A percentile compares a stretch with the other conserved stretches of the same genome.
Evolutionary conservation across 441 rosid genomes (phyloP).

Genomic region (Corymbia citriodora): DNA sequence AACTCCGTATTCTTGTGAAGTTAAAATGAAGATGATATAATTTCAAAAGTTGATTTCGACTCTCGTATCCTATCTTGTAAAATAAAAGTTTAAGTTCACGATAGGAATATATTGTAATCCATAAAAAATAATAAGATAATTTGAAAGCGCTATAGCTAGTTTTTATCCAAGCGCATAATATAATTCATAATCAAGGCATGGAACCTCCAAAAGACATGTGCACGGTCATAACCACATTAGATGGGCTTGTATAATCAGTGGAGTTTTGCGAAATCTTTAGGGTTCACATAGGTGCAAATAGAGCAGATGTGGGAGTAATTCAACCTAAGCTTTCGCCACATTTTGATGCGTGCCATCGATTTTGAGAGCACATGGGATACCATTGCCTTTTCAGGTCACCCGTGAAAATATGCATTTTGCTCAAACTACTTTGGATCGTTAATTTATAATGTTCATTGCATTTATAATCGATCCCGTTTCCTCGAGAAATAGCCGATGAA

Average conservation of each 20-base stretch:
- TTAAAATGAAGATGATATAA: too few species aligned
- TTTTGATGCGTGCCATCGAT: neutral
- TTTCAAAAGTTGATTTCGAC: too few species aligned
- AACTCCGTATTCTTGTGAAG: too few species aligned
- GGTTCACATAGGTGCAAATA: neutral
- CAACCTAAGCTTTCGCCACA: neutral
- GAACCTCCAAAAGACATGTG: neutral
- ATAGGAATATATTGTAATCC: accelerated
- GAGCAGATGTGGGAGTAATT: neutral
- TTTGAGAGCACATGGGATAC: neutral
- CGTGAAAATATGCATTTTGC: neutral
- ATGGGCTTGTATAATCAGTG: neutral
- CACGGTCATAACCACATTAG: neutral
- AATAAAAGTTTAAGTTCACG: too few species aligned
- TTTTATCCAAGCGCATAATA: accelerated
- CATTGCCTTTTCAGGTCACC: neutral
- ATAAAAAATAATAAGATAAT: too few species aligned
- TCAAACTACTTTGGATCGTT: neutral
- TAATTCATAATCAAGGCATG: neutral
- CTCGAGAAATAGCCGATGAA: neutral
- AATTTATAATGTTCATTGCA: neutral
- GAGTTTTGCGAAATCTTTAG: neutral
- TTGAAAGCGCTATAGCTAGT: too few species aligned
- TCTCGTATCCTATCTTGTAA: too few species aligned
- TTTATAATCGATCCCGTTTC: neutral